Evolutionary conservation across 805 yeast genomes (phyloP).

Genomic region (Wickerhamia fluorescens): DNA sequence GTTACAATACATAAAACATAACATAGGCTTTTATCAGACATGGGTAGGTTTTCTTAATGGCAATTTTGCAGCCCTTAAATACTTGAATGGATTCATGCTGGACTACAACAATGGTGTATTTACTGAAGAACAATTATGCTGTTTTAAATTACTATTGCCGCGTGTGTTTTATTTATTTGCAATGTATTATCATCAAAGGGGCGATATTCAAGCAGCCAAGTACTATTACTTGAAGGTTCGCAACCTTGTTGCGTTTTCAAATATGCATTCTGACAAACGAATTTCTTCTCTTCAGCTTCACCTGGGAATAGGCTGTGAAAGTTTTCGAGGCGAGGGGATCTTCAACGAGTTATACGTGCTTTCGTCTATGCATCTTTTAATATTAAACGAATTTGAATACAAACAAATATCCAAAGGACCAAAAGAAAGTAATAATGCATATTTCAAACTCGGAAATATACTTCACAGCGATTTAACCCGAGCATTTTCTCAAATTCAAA

Average conservation of each 20-base stretch:
- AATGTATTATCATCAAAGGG: constrained; percentile 28
- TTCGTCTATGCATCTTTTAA: constrained; percentile 22
- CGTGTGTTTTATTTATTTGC: constrained; percentile 35
- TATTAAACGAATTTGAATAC: constrained; percentile 18
- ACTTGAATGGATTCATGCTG: constrained; percentile 26
- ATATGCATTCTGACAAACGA: constrained; percentile 2
- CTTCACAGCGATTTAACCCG: constrained; percentile 10
- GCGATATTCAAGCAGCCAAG: constrained; percentile 30
- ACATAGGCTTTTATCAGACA: constrained; percentile 27
- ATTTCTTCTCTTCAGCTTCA: constrained; percentile 6
- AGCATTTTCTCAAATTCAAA: constrained; percentile 8
- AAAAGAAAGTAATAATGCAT: constrained; percentile 4
- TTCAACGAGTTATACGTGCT: constrained; percentile 22
- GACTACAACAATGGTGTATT: constrained; percentile 29
- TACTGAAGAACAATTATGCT: constrained; percentile 33
- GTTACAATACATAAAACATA: constrained; percentile 20
- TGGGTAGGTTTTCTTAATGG: constrained; percentile 28
- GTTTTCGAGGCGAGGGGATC: constrained; percentile 10
- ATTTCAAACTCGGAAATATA: constrained; percentile 7
- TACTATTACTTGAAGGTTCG: constrained; percentile 32
- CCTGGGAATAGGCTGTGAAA: constrained; percentile 20
- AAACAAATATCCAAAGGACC: constrained; percentile 2
- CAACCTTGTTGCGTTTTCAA: constrained; percentile 7
- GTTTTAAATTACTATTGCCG: constrained; percentile 27
- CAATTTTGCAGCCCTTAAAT: constrained; percentile 15